Evolutionary conservation across 768 basidiomycete species (phyloP).

Genomic region (Agaricus subrufescens): DNA sequence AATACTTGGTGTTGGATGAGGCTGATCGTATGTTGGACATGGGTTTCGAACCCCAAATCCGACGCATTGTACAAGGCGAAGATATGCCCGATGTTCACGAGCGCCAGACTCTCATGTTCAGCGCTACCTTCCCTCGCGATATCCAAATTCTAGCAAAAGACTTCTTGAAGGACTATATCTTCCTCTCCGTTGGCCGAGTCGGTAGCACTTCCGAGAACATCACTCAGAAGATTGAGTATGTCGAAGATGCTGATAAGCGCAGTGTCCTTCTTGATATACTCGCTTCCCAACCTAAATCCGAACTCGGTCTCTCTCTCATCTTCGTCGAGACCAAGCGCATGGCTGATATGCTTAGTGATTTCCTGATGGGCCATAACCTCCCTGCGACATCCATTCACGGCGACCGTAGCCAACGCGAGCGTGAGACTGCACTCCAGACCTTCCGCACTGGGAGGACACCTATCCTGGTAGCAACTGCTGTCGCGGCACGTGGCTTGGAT

Average conservation of each 20-base stretch:
- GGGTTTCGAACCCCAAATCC: conserved; percentile 99
- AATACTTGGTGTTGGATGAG: conserved; percentile 97
- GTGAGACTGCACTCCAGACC: conserved; percentile 91
- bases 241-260: conserved; percentile 95
- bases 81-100: conserved; percentile 95
- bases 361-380: conserved; percentile 77
- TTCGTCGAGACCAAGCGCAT: conserved; percentile 99
- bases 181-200: conserved; percentile 97
- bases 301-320: conserved; percentile 79
- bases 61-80: conserved; percentile 95
- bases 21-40: conserved; percentile 99
- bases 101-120: conserved; percentile 99
- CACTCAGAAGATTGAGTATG: conserved; percentile 97
- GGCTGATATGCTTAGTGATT: conserved; percentile 98
- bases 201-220: conserved; percentile 99
- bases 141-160: conserved; percentile 96
- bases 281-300: conserved; percentile 62
- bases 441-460: conserved; percentile 96
- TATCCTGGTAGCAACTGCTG: conserved; percentile 95
- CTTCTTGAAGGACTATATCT: conserved; percentile 98
- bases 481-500: conserved; percentile 97
- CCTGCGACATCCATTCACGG: conserved; percentile 97
- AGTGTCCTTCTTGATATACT: conserved; percentile 95
- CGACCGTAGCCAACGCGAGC: conserved; percentile 95
- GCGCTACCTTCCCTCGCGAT: conserved; percentile 97